Conservation (phyloP, 2,329 filamentous ascomycete species). For the Colletotrichum falcatum region DNA sequence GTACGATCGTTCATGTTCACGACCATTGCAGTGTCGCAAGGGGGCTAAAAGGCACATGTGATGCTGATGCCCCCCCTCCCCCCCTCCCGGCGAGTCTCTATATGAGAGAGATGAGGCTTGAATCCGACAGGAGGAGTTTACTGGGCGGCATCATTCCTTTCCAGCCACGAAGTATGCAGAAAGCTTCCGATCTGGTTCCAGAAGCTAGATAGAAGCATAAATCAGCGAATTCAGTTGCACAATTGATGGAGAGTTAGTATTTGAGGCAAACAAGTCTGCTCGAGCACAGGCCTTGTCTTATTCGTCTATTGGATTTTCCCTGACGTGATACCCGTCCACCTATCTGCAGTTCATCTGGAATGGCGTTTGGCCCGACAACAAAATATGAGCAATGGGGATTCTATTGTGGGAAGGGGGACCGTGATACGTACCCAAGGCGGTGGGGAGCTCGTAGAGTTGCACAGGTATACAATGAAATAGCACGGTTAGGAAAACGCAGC, state of each 20-base stretch:
- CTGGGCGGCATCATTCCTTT: neutral
- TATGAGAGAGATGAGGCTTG: neutral
- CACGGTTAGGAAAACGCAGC: too few species aligned
- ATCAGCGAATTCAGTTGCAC: neutral
- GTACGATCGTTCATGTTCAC: neutral
- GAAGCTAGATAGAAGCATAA: neutral
- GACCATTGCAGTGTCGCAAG: neutral
- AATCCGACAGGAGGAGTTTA: neutral
- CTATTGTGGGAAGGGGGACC: too few species aligned
- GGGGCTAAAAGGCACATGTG: neutral
- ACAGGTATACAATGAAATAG: too few species aligned
- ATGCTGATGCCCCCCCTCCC: neutral
- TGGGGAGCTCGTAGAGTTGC: too few species aligned
- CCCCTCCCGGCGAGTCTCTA: neutral
- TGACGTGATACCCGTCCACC: too few species aligned
- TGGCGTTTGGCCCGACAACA: too few species aligned
- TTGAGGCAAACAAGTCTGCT: neutral
- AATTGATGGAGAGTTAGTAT: neutral
- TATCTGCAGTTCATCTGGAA: too few species aligned
- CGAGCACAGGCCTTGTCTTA: too few species aligned
- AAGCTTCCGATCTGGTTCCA: neutral
- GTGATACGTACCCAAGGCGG: too few species aligned
- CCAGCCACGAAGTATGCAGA: neutral
- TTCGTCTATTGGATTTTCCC: too few species aligned
- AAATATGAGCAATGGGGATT: too few species aligned